A percentile compares a stretch with the other conserved stretches of the same genome.
These are phyloP conservation scores for Glutinoglossum americanum DNA, from an alignment of 495 filamentous ascomycete species.

Conservation along the genomic window DNA sequence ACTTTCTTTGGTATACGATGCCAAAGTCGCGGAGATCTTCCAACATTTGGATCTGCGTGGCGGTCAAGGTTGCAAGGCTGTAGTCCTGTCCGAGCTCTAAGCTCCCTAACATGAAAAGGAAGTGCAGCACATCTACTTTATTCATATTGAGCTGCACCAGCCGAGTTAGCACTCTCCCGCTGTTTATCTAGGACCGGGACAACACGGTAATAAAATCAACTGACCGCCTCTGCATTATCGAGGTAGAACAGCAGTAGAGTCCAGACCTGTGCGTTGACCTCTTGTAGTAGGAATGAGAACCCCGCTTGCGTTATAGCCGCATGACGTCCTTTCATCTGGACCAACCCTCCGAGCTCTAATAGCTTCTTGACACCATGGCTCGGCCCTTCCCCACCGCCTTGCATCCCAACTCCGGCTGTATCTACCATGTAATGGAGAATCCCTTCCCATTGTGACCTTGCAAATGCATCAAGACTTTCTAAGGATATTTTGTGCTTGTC, in stretches of 20 bases:
- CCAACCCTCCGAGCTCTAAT: slow-evolving; percentile 56
- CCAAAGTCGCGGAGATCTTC: slow-evolving; percentile 74
- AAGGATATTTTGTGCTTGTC: slow-evolving; percentile 36
- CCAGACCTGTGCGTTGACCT: slow-evolving; percentile 93
- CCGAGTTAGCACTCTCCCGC: slow-evolving; percentile 11
- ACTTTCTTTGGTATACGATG: slow-evolving; percentile 50
- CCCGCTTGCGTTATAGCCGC: slow-evolving; percentile 70
- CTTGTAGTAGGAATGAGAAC: slow-evolving; percentile 85
- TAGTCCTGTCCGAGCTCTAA: slow-evolving; percentile 82
- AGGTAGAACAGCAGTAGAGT: slow-evolving; percentile 82
- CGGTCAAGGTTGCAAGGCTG: slow-evolving; percentile 53
- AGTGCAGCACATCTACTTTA: slow-evolving; percentile 78
- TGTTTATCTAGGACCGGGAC: neutral
- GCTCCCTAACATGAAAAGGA: slow-evolving; percentile 86
- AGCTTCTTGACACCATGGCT: slow-evolving; percentile 66
- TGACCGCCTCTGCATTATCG: slow-evolving; percentile 47
- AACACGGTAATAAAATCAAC: neutral
- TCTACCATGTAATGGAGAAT: slow-evolving; percentile 90
- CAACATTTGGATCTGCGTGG: slow-evolving; percentile 68
- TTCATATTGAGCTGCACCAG: slow-evolving; percentile 42
- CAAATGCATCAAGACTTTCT: slow-evolving; percentile 63
- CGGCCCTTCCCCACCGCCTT: slow-evolving; percentile 29
- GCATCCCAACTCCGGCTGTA: slow-evolving; percentile 31
- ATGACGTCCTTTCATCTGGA: slow-evolving; percentile 36
- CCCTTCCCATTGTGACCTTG: slow-evolving; percentile 77